Percentiles rank a stretch among this genome's conserved stretches.
Conservation (phyloP, 2,329 filamentous ascomycete genomes). For the Stagonosporopsis vannaccii region DNA sequence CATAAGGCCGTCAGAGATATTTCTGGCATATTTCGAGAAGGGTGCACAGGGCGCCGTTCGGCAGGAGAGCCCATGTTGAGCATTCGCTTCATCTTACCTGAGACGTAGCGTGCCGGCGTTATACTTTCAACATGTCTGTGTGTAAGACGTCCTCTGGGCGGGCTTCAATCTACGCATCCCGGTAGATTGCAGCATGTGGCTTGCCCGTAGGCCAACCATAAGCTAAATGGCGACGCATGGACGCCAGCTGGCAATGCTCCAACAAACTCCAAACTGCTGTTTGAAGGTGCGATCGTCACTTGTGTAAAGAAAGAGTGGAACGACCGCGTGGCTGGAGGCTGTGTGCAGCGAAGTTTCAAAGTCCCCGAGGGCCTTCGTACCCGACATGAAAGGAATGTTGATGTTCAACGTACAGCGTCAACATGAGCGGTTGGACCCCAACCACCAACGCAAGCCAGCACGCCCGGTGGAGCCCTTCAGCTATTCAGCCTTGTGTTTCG, state of each 20-base stretch:
- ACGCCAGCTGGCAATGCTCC: neutral
- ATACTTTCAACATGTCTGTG: conserved; percentile 14
- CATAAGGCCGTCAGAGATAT: conserved; percentile 18
- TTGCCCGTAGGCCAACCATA: conserved; percentile 10
- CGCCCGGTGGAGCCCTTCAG: neutral
- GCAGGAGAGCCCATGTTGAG: conserved; percentile 10
- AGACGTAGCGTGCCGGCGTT: conserved; percentile 29
- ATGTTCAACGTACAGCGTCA: conserved; percentile 6
- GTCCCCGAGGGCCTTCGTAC: conserved; percentile 4
- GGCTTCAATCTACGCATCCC: conserved; percentile 23
- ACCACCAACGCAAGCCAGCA: conserved; percentile 9
- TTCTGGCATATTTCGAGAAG: conserved; percentile 29
- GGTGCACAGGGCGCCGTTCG: conserved; percentile 13
- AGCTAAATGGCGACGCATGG: conserved; percentile 1
- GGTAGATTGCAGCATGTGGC: neutral
- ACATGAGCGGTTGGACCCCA: conserved; percentile 10
- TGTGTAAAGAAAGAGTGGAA: conserved; percentile 9
- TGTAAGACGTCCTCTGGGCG: conserved; percentile 6
- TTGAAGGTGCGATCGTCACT: conserved; percentile 7
- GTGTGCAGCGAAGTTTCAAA: conserved; percentile 3
- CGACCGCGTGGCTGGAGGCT: conserved; percentile 17
- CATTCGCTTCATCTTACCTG: conserved; percentile 24
- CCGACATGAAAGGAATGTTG: conserved; percentile 11
- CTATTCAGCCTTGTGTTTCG: conserved; percentile 35
- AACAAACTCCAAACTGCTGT: conserved; percentile 5